These are phyloP conservation scores for Spiraea crenata DNA, from an alignment of 331 rosid genomes.

Conservation along the genomic window DNA sequence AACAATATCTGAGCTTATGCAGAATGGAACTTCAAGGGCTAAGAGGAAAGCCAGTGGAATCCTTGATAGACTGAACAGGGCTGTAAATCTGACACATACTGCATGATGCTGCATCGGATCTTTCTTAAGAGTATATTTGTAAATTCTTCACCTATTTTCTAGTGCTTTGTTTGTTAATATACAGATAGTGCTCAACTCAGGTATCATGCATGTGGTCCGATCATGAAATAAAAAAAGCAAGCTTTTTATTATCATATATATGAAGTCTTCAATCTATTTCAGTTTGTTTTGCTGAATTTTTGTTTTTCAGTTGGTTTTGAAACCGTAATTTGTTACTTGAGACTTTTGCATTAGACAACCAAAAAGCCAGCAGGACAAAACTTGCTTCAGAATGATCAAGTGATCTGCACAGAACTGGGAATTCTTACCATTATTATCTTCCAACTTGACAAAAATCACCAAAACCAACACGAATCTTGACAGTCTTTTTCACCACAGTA, in stretches of 20 bases:
- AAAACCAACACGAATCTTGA: no score
- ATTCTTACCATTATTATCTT: background rate
- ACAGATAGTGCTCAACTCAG: constrained; percentile 16
- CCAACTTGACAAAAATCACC: background rate
- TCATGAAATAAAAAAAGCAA: constrained; percentile 31
- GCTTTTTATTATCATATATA: background rate
- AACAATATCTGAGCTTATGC: constrained; percentile 70
- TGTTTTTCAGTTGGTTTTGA: background rate
- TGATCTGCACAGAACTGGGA: background rate
- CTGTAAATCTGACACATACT: constrained; percentile 76
- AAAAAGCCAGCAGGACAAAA: background rate
- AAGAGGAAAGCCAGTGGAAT: constrained; percentile 84
- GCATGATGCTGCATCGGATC: constrained; percentile 39
- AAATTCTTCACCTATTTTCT: constrained; percentile 40
- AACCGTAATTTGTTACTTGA: background rate
- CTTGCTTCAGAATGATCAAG: background rate
- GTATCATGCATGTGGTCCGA: constrained; percentile 27
- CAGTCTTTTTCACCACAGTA: no score
- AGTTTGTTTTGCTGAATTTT: background rate
- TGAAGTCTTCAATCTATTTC: no score
- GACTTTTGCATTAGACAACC: background rate
- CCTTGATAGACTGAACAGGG: constrained; percentile 79
- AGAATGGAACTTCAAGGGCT: constrained; percentile 90
- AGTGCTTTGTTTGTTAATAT: background rate
- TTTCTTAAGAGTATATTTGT: constrained; percentile 31